Evolutionary conservation across 2,329 filamentous ascomycete species (phyloP).

Genomic region (Helminthosporium solani): DNA sequence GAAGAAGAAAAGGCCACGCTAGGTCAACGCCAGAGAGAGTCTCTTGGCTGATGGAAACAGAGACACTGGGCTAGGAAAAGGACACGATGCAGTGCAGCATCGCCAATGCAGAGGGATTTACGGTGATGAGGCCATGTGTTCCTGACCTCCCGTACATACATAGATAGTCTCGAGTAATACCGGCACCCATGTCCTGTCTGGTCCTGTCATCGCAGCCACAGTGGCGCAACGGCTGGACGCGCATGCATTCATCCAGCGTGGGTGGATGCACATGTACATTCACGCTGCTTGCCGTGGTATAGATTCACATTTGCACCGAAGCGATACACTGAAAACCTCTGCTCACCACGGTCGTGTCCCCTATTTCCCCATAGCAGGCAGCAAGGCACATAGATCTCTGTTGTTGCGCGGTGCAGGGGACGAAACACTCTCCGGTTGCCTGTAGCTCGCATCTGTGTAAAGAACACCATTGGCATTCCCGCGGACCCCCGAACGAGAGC

Average conservation of each 20-base stretch:
- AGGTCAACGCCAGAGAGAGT: background rate
- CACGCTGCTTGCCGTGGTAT: no score
- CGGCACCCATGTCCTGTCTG: background rate
- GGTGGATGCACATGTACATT: no score
- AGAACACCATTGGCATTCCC: constrained; percentile 8
- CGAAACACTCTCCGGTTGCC: no score
- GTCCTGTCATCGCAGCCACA: background rate
- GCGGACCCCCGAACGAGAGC: constrained; percentile 27
- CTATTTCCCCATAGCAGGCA: no score
- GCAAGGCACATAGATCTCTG: no score
- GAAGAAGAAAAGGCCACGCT: constrained; percentile 21
- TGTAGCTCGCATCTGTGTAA: no score
- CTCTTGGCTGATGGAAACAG: constrained; percentile 5
- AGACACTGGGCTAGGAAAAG: constrained; percentile 22
- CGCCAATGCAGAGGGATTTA: constrained; percentile 7
- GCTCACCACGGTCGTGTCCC: no score
- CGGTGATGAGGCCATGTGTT: constrained; percentile 30
- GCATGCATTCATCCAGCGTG: no score
- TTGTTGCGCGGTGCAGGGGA: no score
- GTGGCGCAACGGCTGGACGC: constrained; percentile 1
- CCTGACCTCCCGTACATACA: constrained; percentile 6
- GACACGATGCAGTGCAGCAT: constrained; percentile 26
- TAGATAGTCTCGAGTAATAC: background rate
- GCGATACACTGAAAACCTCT: no score
- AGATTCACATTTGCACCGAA: no score